Percentiles rank a stretch among this genome's conserved stretches.
phyloP scores from a whole-genome alignment of 2,329 filamentous ascomycete species.

The Alternaria sp. region DNA sequence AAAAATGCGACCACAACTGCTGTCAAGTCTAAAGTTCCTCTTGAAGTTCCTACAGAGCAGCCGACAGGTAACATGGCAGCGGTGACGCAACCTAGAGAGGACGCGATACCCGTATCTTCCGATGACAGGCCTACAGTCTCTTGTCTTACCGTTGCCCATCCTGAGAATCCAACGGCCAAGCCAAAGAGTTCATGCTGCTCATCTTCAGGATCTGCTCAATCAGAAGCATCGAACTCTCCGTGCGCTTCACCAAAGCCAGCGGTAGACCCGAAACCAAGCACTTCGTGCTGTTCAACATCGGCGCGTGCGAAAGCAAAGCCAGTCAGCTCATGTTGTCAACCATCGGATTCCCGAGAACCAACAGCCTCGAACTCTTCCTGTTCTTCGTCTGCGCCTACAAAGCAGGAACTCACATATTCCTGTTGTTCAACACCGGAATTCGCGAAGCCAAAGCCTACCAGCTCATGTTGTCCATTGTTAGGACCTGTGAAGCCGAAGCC shows the following conservation, averaged over 20 bases:
- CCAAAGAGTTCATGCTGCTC: slow-evolving; percentile 3
- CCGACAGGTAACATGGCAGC: background rate
- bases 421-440: slow-evolving; percentile 3
- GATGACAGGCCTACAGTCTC: background rate
- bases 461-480: slow-evolving; percentile 18
- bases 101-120: background rate
- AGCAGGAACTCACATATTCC: background rate
- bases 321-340: background rate
- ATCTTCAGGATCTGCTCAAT: background rate
- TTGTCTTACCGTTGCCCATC: background rate
- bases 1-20: background rate
- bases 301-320: background rate
- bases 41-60: background rate
- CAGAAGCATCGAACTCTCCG: background rate
- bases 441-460: slow-evolving; percentile 9
- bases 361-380: slow-evolving; percentile 4
- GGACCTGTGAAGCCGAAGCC: background rate
- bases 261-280: background rate
- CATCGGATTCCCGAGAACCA: background rate
- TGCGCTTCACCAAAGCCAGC: background rate
- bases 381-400: background rate
- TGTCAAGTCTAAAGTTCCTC: background rate
- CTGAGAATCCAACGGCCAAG: background rate
- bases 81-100: background rate
- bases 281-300: background rate